Base-by-base conservation (phyloP, 1,284 basidiomycete species). In the Microbotryum silenes-acaulis region DNA sequence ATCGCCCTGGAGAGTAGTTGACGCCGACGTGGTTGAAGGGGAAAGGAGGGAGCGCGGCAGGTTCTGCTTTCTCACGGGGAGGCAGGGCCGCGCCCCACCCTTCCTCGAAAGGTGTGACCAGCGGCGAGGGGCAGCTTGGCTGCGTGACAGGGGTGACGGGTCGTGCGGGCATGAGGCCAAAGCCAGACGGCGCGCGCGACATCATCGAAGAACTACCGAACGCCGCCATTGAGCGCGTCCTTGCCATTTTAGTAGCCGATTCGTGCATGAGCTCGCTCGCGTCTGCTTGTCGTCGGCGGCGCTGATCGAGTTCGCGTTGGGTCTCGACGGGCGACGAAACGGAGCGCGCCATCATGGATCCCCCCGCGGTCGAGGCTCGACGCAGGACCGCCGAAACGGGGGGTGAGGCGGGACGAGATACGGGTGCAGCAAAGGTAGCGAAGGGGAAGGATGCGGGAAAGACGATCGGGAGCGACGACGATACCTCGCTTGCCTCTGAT, bases 281-380 rank as follows among this genome's bases (percentile, higher is more conserved):
- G 16, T 48, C 33, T 5, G 45, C 37, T 49, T 64, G 46, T 18
- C 60, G 60, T 18, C 44, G 52, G 33, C 62, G 60, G 31, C 65
- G 62, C 6, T 49, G 52, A 16, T 61, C 62, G 46, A 62, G 27
- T 47, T 63, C 58, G 7, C 60, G 51, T 27, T 61, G 57, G 33
- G 65, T 66, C 55, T 66, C 65, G 57, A 66, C 65, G 3, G 65
- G 65, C 6, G 65, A 61, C 9, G 65, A 66, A 8, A 66, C 55
- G 27, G 62, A 61, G 25, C 65, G 62, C 23, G 29, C 4, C 65
- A 66, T 66, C 37, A 42, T 42, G 37, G 37, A 42, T 12, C 37
- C 37, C 5, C 37, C 37, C 37, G 37, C 37, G 12, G 31, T 27
- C 23, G 51, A n/a, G 7, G 51, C 51, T n/a, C 25, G 20, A n/a